A percentile compares a stretch with the other conserved stretches of the same genome.
Evolutionary conservation across 2,329 filamentous ascomycete genomes (phyloP).

Genomic region (Pestalotiopsis sp.): DNA sequence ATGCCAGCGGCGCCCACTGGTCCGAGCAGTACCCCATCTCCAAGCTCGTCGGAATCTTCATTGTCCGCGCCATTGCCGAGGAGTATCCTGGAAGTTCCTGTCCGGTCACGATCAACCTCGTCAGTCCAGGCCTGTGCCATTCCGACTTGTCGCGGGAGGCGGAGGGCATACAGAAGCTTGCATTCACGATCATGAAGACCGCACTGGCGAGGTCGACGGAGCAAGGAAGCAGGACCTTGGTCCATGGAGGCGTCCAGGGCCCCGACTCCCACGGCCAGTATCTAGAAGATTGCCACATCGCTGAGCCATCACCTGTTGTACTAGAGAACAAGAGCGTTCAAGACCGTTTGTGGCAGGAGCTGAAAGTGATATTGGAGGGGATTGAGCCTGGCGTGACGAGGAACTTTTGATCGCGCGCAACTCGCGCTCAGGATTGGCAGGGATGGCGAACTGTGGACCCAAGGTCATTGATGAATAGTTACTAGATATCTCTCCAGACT

Average conservation of each 20-base stretch:
- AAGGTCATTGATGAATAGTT: no score
- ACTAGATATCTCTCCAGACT: no score
- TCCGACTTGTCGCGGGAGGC: slow-evolving; percentile 41
- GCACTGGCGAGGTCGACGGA: slow-evolving; percentile 46
- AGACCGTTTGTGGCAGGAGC: slow-evolving; percentile 44
- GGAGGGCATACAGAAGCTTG: slow-evolving; percentile 24
- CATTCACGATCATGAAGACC: slow-evolving; percentile 29
- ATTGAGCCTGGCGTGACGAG: slow-evolving; percentile 38
- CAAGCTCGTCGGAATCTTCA: slow-evolving; percentile 34
- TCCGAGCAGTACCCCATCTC: slow-evolving; percentile 27
- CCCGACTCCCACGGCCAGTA: slow-evolving; percentile 48
- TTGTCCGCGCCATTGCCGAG: slow-evolving; percentile 25
- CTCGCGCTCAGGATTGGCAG: background rate
- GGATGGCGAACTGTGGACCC: no score
- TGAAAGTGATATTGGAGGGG: slow-evolving; percentile 41
- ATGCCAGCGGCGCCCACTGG: background rate
- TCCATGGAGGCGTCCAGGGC: slow-evolving; percentile 39
- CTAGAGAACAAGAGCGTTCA: slow-evolving; percentile 39
- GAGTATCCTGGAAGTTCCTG: slow-evolving; percentile 14
- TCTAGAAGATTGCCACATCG: slow-evolving; percentile 36
- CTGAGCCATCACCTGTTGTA: slow-evolving; percentile 37
- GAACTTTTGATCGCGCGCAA: background rate
- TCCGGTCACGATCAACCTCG: slow-evolving; percentile 49
- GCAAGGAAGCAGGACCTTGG: slow-evolving; percentile 47
- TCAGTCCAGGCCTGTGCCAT: slow-evolving; percentile 57